Evolutionary conservation across 1,139 yeast genomes (phyloP).

Genomic region (Geotrichum phurueaensis): DNA sequence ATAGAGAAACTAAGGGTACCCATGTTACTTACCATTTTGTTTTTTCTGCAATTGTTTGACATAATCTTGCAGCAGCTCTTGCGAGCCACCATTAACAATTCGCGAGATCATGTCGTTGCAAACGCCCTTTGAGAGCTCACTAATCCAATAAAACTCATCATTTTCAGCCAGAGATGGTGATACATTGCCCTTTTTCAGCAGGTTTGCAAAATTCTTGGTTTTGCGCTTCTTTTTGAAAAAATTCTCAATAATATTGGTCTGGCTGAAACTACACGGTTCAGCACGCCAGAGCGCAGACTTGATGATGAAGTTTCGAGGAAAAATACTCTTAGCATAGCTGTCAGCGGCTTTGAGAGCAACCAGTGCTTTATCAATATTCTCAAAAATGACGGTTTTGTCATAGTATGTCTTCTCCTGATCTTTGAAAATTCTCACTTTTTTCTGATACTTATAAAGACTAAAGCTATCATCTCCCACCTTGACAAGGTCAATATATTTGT

Average conservation of each 20-base stretch:
- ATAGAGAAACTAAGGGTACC: not conserved
- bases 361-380: slow-evolving; percentile 16
- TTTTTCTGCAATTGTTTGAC: not conserved
- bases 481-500: slow-evolving; percentile 21
- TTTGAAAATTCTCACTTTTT: not conserved
- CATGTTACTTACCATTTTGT: not conserved
- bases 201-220: not conserved
- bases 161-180: not conserved
- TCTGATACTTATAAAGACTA: slow-evolving; percentile 8
- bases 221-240: not conserved
- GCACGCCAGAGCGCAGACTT: slow-evolving; percentile 26
- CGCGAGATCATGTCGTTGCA: slow-evolving; percentile 16
- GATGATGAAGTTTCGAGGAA: slow-evolving; percentile 18
- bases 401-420: not conserved
- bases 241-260: slow-evolving; percentile 13
- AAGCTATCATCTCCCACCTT: slow-evolving; percentile 14
- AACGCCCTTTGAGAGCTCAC: slow-evolving; percentile 16
- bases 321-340: slow-evolving; percentile 18
- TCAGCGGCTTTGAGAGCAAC: slow-evolving; percentile 27
- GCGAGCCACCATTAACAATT: slow-evolving; percentile 1
- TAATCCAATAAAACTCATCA: slow-evolving; percentile 11
- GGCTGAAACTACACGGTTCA: slow-evolving; percentile 20
- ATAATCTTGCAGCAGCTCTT: not conserved
- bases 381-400: slow-evolving; percentile 16
- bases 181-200: not conserved